Conservation (phyloP, 2,329 filamentous ascomycete species). For the Amauroascus niger region DNA sequence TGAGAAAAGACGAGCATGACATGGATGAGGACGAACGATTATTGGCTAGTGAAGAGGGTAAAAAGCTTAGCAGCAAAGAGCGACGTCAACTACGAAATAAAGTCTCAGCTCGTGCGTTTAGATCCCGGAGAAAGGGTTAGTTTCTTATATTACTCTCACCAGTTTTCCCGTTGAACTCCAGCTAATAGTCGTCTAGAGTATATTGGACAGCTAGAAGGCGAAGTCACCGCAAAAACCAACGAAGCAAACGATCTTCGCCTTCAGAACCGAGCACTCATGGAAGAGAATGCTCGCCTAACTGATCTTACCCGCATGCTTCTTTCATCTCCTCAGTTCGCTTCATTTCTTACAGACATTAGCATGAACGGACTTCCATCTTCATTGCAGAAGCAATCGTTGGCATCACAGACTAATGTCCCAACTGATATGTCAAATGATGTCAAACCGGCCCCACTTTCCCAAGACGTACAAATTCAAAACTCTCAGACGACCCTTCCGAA, state of each 20-base stretch:
- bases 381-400: conserved; percentile 29
- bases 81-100: conserved; percentile 96
- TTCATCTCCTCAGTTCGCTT: conserved; percentile 70
- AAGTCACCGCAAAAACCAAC: conserved; percentile 72
- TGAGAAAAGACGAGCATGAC: conserved; percentile 91
- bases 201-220: conserved; percentile 84
- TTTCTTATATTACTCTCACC: conserved; percentile 10
- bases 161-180: neutral
- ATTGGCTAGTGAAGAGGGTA: conserved; percentile 92
- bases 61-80: conserved; percentile 98
- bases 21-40: conserved; percentile 97
- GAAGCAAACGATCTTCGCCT: conserved; percentile 72
- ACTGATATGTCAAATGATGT: conserved; percentile 55
- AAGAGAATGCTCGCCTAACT: conserved; percentile 73
- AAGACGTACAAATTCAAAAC: conserved; percentile 51
- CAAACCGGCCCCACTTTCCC: conserved; percentile 49
- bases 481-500: conserved; percentile 64
- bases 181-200: conserved; percentile 68
- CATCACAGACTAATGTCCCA: conserved; percentile 36
- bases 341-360: conserved; percentile 64
- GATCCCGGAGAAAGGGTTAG: conserved; percentile 93
- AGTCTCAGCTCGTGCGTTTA: conserved; percentile 93
- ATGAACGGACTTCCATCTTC: conserved; percentile 44
- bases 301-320: conserved; percentile 74
- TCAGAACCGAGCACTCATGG: conserved; percentile 70